Evolutionary conservation across 2,329 filamentous ascomycete species (phyloP).

Genomic region (Diaporthe citriasiana): DNA sequence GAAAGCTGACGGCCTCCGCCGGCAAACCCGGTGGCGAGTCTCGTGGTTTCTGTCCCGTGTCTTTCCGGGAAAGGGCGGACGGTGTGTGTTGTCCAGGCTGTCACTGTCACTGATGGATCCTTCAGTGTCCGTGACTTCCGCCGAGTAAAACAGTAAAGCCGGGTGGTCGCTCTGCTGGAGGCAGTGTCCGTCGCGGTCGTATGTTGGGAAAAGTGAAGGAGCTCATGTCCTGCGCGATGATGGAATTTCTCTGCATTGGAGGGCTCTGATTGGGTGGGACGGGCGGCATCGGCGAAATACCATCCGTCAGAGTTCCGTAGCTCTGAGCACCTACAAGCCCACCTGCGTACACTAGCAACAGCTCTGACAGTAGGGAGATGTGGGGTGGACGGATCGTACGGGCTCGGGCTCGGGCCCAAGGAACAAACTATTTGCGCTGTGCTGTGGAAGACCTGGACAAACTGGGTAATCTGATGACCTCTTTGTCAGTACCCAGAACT

Average conservation of each 20-base stretch:
- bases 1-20: conserved; percentile 19
- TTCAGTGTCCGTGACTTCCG: not conserved
- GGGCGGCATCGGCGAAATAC: conserved; percentile 18
- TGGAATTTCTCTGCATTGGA: conserved; percentile 27
- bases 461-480: not conserved
- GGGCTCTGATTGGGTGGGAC: conserved; percentile 17
- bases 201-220: conserved; percentile 14
- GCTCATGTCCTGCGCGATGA: conserved; percentile 28
- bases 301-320: not conserved
- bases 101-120: not conserved
- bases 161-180: not conserved
- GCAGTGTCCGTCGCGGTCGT: conserved; percentile 1
- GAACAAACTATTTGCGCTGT: not conserved
- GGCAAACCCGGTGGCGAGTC: conserved; percentile 14
- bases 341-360: too few species aligned
- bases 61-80: not conserved
- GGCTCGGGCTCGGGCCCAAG: not conserved
- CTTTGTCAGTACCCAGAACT: not conserved
- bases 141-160: not conserved
- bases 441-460: not conserved
- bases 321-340: not conserved
- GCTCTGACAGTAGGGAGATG: not conserved
- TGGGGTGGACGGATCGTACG: not conserved
- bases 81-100: too few species aligned
- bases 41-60: not conserved